A percentile compares a stretch with the other conserved stretches of the same genome.
Conservation (phyloP, 257 asterid genomes). For the Ilex aquifolium region DNA sequence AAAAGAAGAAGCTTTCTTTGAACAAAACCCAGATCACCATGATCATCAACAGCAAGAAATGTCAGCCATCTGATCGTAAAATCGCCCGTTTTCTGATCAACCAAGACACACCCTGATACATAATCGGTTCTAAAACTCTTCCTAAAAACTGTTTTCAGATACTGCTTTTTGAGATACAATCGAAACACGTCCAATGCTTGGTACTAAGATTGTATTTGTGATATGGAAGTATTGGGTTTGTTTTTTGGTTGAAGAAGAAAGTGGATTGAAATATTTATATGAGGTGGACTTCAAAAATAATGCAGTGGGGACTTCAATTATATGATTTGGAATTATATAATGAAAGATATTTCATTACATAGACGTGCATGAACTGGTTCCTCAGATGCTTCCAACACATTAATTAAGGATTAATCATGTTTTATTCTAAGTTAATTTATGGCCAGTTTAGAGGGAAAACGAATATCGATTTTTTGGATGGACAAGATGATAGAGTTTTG, state of each 20-base stretch:
- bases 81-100: not conserved
- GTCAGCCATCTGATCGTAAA: slow-evolving; percentile 16
- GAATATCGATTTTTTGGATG: too few relatives aligned
- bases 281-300: too few relatives aligned
- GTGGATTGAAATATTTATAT: too few relatives aligned
- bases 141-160: not conserved
- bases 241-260: too few relatives aligned
- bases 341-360: not conserved
- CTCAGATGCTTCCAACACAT: not conserved
- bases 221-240: too few relatives aligned
- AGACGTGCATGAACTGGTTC: not conserved
- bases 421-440: too few relatives aligned
- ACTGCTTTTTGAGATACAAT: not conserved
- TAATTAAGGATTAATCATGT: not conserved
- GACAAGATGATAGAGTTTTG: too few relatives aligned
- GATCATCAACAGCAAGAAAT: not conserved
- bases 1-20: slow-evolving; percentile 14
- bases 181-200: not conserved
- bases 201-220: too few relatives aligned
- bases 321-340: not conserved
- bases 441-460: not conserved
- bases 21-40: not conserved
- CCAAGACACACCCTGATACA: slow-evolving; percentile 1
- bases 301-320: not conserved
- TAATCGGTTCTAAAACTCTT: not conserved